phyloP scores from a whole-genome alignment of 2,329 filamentous ascomycete genomes.

The Epichloe gansuensis region DNA sequence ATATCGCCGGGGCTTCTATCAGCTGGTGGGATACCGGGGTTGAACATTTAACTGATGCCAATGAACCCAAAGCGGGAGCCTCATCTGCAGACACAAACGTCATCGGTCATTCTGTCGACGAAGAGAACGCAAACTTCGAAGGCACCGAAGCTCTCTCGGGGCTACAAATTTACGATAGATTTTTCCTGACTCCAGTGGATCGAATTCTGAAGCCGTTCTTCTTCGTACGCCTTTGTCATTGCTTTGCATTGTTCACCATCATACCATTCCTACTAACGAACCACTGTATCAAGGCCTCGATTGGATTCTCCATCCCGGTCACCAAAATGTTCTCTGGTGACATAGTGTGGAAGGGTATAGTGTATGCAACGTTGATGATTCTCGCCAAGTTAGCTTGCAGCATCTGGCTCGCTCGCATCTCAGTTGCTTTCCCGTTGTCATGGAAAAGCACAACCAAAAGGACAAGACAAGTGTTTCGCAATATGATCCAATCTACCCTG shows the following conservation, averaged over 20 bases:
- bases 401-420: slow-evolving; percentile 35
- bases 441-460: not conserved
- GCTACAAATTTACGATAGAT: slow-evolving; percentile 24
- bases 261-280: not conserved
- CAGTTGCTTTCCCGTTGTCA: not conserved
- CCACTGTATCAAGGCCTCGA: slow-evolving; percentile 23
- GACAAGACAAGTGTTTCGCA: not conserved
- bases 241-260: not conserved
- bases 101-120: not conserved
- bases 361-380: slow-evolving; percentile 61
- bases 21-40: slow-evolving; percentile 44
- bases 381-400: slow-evolving; percentile 49
- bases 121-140: not conserved
- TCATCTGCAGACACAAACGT: not conserved
- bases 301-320: slow-evolving; percentile 70
- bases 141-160: not conserved
- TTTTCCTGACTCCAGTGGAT: slow-evolving; percentile 26
- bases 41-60: slow-evolving; percentile 9
- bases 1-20: slow-evolving; percentile 44
- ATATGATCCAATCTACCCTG: not conserved
- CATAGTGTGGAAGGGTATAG: slow-evolving; percentile 58
- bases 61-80: not conserved
- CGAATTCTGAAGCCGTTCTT: slow-evolving; percentile 57
- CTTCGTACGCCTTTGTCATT: slow-evolving; percentile 35
- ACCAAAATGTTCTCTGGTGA: slow-evolving; percentile 49